Conservation (phyloP, 768 basidiomycete species). For the Saitozyma podzolica region DNA sequence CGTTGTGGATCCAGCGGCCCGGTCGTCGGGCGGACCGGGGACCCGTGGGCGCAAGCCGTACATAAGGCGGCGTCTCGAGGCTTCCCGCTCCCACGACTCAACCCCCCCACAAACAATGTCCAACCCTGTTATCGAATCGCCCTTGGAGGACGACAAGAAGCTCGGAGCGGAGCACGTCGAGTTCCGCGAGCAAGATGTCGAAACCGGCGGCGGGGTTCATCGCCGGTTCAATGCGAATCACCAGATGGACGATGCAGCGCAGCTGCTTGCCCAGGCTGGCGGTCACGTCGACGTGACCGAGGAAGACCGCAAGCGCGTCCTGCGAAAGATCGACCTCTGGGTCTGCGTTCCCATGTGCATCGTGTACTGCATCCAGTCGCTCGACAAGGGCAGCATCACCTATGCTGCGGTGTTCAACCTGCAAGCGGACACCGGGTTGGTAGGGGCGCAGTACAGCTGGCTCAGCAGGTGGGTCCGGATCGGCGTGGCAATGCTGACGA, state of each 20-base stretch:
- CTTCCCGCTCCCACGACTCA: too few species aligned
- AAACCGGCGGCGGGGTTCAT: too few species aligned
- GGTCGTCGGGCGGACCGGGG: too few species aligned
- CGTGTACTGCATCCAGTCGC: conserved; percentile 36
- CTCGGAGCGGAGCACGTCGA: conserved; percentile 17
- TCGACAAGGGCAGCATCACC: conserved; percentile 48
- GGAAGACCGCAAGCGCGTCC: conserved; percentile 15
- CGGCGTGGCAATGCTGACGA: not conserved
- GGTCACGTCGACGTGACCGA: conserved; percentile 17
- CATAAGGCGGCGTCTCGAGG: too few species aligned
- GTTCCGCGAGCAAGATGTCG: not conserved
- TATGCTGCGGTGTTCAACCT: conserved; percentile 56
- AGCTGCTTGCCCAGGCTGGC: conserved; percentile 10
- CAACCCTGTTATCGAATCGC: not conserved
- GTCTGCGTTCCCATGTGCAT: too few species aligned
- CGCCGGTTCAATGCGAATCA: too few species aligned
- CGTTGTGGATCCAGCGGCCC: too few species aligned
- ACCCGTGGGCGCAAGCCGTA: too few species aligned
- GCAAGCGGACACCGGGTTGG: conserved; percentile 36
- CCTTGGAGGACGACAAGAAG: conserved; percentile 20
- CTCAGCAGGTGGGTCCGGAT: conserved; percentile 50
- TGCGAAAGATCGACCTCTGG: conserved; percentile 21
- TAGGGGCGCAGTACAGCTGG: conserved; percentile 58
- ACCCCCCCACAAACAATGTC: too few species aligned
- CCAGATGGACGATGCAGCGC: conserved; percentile 17